phyloP scores from a whole-genome alignment of 169 alveolate genomes.

The Plasmodium ovale region DNA sequence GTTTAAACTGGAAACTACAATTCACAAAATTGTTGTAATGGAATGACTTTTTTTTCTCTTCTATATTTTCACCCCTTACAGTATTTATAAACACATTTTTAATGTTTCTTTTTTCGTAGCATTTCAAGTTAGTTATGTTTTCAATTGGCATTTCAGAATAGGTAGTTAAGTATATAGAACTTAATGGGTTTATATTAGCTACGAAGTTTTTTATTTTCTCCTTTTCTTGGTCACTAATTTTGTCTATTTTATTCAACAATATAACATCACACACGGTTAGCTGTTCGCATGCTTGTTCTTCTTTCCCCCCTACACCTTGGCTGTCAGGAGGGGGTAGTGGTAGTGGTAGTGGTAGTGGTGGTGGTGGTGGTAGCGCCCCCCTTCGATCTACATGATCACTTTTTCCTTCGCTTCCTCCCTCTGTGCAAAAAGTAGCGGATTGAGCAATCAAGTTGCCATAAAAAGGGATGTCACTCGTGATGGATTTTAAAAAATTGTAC shows the following conservation, averaged over 20 bases:
- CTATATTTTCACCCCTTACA: background rate
- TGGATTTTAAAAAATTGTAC: slow-evolving; percentile 30
- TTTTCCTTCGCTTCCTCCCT: background rate
- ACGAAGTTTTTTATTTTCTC: slow-evolving; percentile 39
- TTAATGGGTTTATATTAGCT: slow-evolving; percentile 47
- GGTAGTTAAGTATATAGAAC: slow-evolving; percentile 36
- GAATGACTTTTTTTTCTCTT: background rate
- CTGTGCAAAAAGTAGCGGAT: background rate
- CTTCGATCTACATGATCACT: background rate
- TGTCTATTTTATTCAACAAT: slow-evolving; percentile 63
- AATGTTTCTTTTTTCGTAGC: slow-evolving; percentile 74
- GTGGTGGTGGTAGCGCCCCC: background rate
- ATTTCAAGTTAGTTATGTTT: slow-evolving; percentile 53
- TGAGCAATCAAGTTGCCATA: background rate
- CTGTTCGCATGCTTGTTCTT: slow-evolving; percentile 31
- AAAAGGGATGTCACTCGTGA: background rate
- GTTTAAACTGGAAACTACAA: slow-evolving; percentile 20
- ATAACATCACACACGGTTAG: slow-evolving; percentile 64
- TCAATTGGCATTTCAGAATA: slow-evolving; percentile 45
- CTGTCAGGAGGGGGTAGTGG: background rate
- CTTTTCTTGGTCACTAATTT: slow-evolving; percentile 34
- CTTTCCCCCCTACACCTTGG: background rate
- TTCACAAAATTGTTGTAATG: slow-evolving; percentile 61
- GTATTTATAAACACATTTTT: slow-evolving; percentile 16
- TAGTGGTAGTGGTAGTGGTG: too few relatives aligned